A percentile compares a stretch with the other conserved stretches of the same genome.
These are phyloP conservation scores for Ilyonectria robusta DNA, from an alignment of 2,329 filamentous ascomycete genomes.

Conservation along the genomic window DNA sequence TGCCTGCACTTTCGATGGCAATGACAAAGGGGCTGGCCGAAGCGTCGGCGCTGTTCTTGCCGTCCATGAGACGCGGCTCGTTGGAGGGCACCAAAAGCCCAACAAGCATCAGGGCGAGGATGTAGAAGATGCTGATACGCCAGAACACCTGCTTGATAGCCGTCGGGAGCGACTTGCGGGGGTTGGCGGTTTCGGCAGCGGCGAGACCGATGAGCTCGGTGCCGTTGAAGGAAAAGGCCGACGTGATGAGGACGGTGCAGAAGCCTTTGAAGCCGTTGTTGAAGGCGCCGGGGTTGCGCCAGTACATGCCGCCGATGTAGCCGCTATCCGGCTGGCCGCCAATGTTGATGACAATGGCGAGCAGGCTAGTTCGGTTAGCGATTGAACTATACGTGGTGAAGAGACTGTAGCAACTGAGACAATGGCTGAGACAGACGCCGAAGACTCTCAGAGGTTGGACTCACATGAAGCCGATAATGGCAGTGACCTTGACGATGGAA, in stretches of 20 bases:
- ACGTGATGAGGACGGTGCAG: constrained; percentile 82
- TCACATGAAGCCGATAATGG: constrained; percentile 90
- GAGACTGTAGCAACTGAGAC: not conserved
- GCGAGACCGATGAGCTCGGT: constrained; percentile 84
- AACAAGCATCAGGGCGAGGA: constrained; percentile 86
- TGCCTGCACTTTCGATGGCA: constrained; percentile 87
- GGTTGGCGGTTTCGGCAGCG: constrained; percentile 83
- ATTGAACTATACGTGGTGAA: not conserved
- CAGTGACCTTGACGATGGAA: constrained; percentile 86
- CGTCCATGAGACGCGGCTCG: constrained; percentile 73
- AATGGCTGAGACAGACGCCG: not conserved
- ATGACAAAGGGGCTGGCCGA: constrained; percentile 93
- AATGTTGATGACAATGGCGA: constrained; percentile 88
- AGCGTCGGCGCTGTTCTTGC: constrained; percentile 70
- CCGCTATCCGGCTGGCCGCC: constrained; percentile 80
- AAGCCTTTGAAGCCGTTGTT: constrained; percentile 87
- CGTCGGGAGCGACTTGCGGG: constrained; percentile 84
- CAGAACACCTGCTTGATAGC: constrained; percentile 96
- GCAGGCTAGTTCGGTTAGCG: constrained; percentile 67
- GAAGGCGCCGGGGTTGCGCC: constrained; percentile 84
- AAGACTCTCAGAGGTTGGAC: constrained; percentile 54
- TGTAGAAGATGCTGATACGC: constrained; percentile 92
- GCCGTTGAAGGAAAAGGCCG: constrained; percentile 82
- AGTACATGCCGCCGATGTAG: constrained; percentile 86
- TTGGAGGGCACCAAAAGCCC: constrained; percentile 85